Evolutionary conservation across 2,329 filamentous ascomycete genomes (phyloP).

Genomic region (Cladosporium sp.): DNA sequence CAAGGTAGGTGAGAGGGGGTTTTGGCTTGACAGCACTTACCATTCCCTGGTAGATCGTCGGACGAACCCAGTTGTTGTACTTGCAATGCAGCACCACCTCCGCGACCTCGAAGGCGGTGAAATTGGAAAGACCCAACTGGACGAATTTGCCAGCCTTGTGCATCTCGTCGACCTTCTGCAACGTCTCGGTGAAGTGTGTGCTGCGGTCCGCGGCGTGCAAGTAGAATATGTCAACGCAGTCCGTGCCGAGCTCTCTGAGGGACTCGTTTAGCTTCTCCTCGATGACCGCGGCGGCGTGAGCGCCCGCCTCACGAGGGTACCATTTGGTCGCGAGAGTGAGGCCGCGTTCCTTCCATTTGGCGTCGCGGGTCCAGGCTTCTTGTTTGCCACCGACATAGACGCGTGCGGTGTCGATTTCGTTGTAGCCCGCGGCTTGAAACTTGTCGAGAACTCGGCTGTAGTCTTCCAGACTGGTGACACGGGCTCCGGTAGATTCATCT

Average conservation of each 20-base stretch:
- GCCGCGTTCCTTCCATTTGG: slow-evolving; percentile 74
- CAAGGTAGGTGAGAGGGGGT: not conserved
- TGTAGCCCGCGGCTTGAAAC: slow-evolving; percentile 74
- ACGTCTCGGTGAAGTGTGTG: slow-evolving; percentile 73
- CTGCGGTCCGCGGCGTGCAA: slow-evolving; percentile 59
- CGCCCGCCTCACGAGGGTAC: slow-evolving; percentile 58
- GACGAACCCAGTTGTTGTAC: slow-evolving; percentile 74
- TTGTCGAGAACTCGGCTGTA: slow-evolving; percentile 70
- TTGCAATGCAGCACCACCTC: slow-evolving; percentile 78
- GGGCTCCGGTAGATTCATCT: slow-evolving; percentile 58
- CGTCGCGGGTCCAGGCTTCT: slow-evolving; percentile 72
- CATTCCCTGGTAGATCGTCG: slow-evolving; percentile 84
- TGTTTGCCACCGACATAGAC: slow-evolving; percentile 68
- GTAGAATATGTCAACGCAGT: slow-evolving; percentile 75
- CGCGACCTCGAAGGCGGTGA: slow-evolving; percentile 80
- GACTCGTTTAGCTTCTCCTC: slow-evolving; percentile 62
- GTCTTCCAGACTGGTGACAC: slow-evolving; percentile 66
- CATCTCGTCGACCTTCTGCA: slow-evolving; percentile 72
- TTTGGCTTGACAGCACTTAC: no score
- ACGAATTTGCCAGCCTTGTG: slow-evolving; percentile 86
- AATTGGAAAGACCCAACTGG: slow-evolving; percentile 76
- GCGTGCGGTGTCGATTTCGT: slow-evolving; percentile 80
- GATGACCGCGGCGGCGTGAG: slow-evolving; percentile 62
- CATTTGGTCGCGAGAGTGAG: slow-evolving; percentile 74
- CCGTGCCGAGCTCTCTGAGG: slow-evolving; percentile 66